Percentiles rank a stretch among this genome's conserved stretches.
phyloP scores from a whole-genome alignment of 495 filamentous ascomycete species.

The Neurospora tetrasperma region DNA sequence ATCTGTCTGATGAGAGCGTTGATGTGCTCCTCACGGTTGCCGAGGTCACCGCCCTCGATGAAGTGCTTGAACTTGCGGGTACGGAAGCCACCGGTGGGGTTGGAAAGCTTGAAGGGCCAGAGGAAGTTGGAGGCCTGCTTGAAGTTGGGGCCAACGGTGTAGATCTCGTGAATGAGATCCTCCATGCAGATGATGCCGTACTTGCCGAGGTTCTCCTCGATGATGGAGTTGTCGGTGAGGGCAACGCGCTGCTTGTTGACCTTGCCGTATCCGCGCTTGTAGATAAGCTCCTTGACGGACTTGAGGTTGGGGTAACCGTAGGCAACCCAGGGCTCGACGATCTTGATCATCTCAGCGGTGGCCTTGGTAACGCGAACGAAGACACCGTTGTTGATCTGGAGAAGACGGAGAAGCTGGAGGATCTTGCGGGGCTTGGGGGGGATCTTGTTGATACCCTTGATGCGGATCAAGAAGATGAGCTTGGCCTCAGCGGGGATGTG shows the following conservation, averaged over 20 bases:
- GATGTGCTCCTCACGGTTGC: conserved; percentile 98
- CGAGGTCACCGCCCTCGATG: conserved; percentile 96
- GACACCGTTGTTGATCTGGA: conserved; percentile 99
- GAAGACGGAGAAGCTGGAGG: conserved; percentile 93
- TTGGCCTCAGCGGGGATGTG: conserved; percentile 90
- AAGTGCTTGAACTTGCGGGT: conserved; percentile 98
- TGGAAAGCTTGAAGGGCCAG: conserved; percentile 99
- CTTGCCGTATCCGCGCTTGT: conserved; percentile 99
- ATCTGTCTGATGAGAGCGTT: conserved; percentile 93
- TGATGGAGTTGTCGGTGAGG: conserved; percentile 94
- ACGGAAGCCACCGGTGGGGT: conserved; percentile 92
- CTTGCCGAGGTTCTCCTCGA: conserved; percentile 93
- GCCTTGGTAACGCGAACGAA: conserved; percentile 97
- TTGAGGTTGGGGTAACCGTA: conserved; percentile 99
- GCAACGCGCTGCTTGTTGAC: conserved; percentile 91
- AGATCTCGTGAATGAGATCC: conserved; percentile 99
- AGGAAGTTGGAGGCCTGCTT: conserved; percentile 99
- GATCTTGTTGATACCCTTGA: conserved; percentile 99
- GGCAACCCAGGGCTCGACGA: conserved; percentile 95
- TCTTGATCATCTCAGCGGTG: conserved; percentile 93
- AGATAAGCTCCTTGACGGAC: conserved; percentile 95
- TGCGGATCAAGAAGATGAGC: conserved; percentile 96
- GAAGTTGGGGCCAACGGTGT: conserved; percentile 97
- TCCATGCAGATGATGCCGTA: conserved; percentile 99
- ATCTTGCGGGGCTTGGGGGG: conserved; percentile 99